Evolutionary conservation across 139 green algal species (phyloP).

Genomic region (Picochlorum sp.): DNA sequence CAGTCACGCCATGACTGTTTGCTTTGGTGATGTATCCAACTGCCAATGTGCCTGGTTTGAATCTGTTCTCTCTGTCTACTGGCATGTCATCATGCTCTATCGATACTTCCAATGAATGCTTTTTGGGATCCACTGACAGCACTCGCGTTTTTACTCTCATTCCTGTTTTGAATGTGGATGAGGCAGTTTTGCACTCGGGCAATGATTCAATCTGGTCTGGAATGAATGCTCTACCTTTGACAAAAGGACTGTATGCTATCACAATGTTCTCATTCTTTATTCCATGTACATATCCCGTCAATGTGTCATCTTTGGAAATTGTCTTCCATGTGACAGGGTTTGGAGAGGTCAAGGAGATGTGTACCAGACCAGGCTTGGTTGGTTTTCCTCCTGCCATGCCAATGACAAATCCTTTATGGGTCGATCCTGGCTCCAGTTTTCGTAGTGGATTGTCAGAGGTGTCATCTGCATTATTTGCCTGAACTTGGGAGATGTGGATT

Average conservation of each 20-base stretch:
- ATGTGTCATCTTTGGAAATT: constrained; percentile 8
- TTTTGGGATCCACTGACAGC: constrained; percentile 23
- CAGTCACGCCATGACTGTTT: constrained; percentile 42
- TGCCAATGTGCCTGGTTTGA: constrained; percentile 28
- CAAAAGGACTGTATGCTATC: constrained; percentile 15
- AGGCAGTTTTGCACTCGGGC: constrained; percentile 11
- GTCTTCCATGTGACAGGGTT: not conserved
- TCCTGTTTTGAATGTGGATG: not conserved
- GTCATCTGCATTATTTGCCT: not conserved
- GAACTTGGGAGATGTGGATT: constrained; percentile 54
- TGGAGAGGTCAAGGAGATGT: too few species aligned
- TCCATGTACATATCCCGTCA: constrained; percentile 28
- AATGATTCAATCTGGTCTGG: not conserved
- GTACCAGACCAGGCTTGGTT: too few species aligned
- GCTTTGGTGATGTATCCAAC: constrained; percentile 35
- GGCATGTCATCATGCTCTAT: constrained; percentile 6
- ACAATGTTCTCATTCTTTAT: constrained; percentile 23
- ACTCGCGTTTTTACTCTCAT: constrained; percentile 8
- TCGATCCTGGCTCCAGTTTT: not conserved
- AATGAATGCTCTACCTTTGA: constrained; percentile 19
- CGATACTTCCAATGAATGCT: constrained; percentile 42
- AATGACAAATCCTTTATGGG: not conserved
- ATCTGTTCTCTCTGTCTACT: not conserved
- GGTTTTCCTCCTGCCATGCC: not conserved
- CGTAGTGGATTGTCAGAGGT: not conserved